Base-by-base conservation (phyloP, 164 flowering plant species). In the Sedum album region DNA sequence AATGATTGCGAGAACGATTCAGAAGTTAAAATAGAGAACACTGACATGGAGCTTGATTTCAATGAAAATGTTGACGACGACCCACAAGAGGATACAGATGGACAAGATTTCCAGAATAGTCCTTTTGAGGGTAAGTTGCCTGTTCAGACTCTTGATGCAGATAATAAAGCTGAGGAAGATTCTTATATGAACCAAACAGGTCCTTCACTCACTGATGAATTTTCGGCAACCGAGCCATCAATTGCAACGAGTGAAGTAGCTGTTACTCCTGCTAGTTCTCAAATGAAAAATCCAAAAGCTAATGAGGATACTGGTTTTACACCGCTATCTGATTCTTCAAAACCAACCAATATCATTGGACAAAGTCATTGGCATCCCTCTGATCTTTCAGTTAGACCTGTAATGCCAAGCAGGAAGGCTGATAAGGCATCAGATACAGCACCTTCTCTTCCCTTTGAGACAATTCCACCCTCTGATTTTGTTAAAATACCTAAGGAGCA, bases 1-100 rank as follows among this genome's bases (percentile, higher is more conserved):
- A 86, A 79, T 74, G 70, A 68, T 71, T 72, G 84, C 62, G 88
- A 90, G 73, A 89, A 90, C 82, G 90, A 85, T 74, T 77, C 88
- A 57, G 99, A 92, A 74, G 88, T 95, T 38, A 82, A 90, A 83
- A 83, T 95, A 73, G 94, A 89, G 74, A 89, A 95, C 80, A 88
- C 81, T 55, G 99, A 95, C 68, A 95, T 95, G 99, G 99, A 95
- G 67, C 99, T 95, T 74, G 96, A 95, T 79, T 95, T 95, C 76
- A 72, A 89, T 76, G 98, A 95, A 85, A 86, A 89, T 70, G 68
- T 66, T 38, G 97, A 88, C 62, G 96, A 90, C 48, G 96, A 92
- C 28, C 48, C 76, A 28, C 84, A 73, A 0, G 99, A 95, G 51
- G 98, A 95, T 71, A 63, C 78, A 69, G 96, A 91, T 72, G 86